Percentiles rank a stretch among this genome's conserved stretches.
Evolutionary conservation across 805 yeast genomes (phyloP).

Genomic region (Tanozyma kutaoensis): DNA sequence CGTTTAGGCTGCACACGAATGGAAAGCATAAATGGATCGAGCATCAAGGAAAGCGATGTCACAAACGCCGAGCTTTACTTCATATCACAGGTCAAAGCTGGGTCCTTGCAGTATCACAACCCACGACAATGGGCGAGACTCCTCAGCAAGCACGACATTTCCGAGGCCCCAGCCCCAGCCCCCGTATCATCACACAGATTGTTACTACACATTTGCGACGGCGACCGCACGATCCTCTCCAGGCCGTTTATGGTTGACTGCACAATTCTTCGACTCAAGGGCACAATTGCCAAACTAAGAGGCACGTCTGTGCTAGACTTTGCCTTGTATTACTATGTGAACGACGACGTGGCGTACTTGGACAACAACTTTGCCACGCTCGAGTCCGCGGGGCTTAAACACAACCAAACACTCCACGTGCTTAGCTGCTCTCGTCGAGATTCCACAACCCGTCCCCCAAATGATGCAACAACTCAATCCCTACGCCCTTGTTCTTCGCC

Average conservation of each 20-base stretch:
- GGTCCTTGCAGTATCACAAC: slow-evolving; percentile 8
- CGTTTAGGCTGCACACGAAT: slow-evolving; percentile 16
- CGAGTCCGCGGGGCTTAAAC: slow-evolving; percentile 9
- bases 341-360: slow-evolving; percentile 10
- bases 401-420: background rate
- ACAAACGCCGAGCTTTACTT: slow-evolving; percentile 58
- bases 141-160: slow-evolving; percentile 18
- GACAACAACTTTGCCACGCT: slow-evolving; percentile 16
- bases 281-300: slow-evolving; percentile 10
- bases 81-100: slow-evolving; percentile 32
- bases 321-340: slow-evolving; percentile 11
- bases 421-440: slow-evolving; percentile 20
- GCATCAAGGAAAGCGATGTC: slow-evolving; percentile 32
- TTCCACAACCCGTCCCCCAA: slow-evolving; percentile 86
- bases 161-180: background rate
- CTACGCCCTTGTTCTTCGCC: slow-evolving; percentile 72
- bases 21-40: background rate
- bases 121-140: slow-evolving; percentile 30
- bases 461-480: slow-evolving; percentile 72
- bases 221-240: slow-evolving; percentile 1
- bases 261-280: slow-evolving; percentile 21
- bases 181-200: background rate
- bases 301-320: slow-evolving; percentile 11
- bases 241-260: slow-evolving; percentile 11
- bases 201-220: slow-evolving; percentile 2